A percentile compares a stretch with the other conserved stretches of the same genome.
Conservation (phyloP, 2,329 filamentous ascomycete species). For the Orbilia quercus region DNA sequence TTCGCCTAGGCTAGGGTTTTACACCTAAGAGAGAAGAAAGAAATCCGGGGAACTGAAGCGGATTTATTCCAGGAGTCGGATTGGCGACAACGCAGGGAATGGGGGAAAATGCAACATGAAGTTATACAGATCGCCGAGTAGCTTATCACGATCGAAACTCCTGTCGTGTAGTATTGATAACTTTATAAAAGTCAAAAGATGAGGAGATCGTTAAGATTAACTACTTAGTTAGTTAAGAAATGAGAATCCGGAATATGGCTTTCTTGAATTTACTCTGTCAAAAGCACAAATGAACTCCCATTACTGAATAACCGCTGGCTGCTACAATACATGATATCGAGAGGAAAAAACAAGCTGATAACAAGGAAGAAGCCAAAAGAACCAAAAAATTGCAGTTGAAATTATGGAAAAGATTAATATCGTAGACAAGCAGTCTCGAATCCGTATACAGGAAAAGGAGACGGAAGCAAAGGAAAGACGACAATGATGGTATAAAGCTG, state of each 20-base stretch:
- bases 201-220: too few relatives aligned
- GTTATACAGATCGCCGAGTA: too few relatives aligned
- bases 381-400: not conserved
- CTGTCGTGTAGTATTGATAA: too few relatives aligned
- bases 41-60: slow-evolving; percentile 30
- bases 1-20: not conserved
- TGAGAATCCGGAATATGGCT: too few relatives aligned
- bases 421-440: too few relatives aligned
- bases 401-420: not conserved
- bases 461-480: not conserved
- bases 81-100: slow-evolving; percentile 6
- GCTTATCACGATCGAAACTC: too few relatives aligned
- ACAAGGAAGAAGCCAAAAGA: not conserved
- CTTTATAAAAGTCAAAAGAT: too few relatives aligned
- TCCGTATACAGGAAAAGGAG: too few relatives aligned
- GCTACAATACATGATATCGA: slow-evolving; percentile 15
- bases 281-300: not conserved
- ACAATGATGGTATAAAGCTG: not conserved
- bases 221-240: too few relatives aligned
- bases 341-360: not conserved
- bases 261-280: slow-evolving; percentile 2
- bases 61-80: slow-evolving; percentile 10
- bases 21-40: slow-evolving; percentile 3
- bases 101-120: slow-evolving; percentile 23
- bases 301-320: slow-evolving; percentile 2